Evolutionary conservation across 2,329 filamentous ascomycete species (phyloP), one percentile per base, ranked within the genome.

Genomic region (Penicillium thymicola): DNA sequence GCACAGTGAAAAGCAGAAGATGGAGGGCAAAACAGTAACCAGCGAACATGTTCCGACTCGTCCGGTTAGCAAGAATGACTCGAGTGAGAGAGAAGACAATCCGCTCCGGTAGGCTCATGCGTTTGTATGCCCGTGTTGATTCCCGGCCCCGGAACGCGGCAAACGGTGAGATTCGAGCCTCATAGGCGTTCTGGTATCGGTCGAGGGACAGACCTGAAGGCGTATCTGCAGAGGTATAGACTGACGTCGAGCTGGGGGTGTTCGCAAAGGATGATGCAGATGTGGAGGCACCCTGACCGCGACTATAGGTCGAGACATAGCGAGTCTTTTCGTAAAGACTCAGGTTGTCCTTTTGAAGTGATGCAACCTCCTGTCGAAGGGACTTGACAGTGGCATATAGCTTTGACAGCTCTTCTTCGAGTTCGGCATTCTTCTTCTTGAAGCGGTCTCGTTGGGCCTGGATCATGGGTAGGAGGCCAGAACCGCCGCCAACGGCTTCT

Each of bases 381-480:
- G 92, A 89, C 21, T 92, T 93, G 23, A 97, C 86, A 0, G 85
- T 89, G 45, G 85, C 83, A 73, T 97, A 91, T 34, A 85, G 84
- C 63, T 95, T 92, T 6, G 92, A 91, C 10, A 97, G 80, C 69
- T 97, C 93, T 58, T 89, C 85, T 76, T 97, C 94, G 23, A 99
- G 84, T 72, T 99, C 89, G 0, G 86, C 79, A 63, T 96, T 97
- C 70, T 92, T 90, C 79, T 96, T 91, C 81, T 97, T 97, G 84
- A 97, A 99, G 50, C 94, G 90, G 76, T 99, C 94, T 59, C 94
- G 88, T 76, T 99, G 95, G 2, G 95, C 94, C 34, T 94, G 96
- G 51, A 99, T 89, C 95, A 99, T 99, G 34, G 94, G 95, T 25
- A 99, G 79, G 62, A 99, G 97, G 13, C 92, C 91, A 0, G 90